Conservation (phyloP, 1,284 basidiomycete species). For the Apiotrichum mycotoxinovorans region DNA sequence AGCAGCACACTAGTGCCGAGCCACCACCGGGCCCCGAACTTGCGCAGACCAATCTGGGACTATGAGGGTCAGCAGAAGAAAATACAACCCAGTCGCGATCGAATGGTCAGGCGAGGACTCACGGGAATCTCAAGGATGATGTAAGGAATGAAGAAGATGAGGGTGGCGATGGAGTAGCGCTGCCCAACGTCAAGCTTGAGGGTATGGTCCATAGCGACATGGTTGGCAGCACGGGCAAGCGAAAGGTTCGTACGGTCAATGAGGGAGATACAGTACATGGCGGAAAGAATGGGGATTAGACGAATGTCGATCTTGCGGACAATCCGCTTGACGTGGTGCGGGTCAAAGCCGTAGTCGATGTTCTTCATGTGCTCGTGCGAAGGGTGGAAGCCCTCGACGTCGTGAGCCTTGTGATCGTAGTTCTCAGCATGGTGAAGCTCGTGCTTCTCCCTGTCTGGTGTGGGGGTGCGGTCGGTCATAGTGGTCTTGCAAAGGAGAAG, state of each 20-base stretch:
- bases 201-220: constrained; percentile 24
- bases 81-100: neutral
- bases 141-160: constrained; percentile 49
- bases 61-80: neutral
- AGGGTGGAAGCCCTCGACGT: neutral
- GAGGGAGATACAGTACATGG: constrained; percentile 19
- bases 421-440: neutral
- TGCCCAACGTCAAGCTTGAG: constrained; percentile 39
- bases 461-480: neutral
- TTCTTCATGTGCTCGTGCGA: neutral
- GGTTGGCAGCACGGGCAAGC: constrained; percentile 30
- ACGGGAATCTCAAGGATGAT: constrained; percentile 45
- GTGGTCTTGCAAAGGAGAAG: neutral
- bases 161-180: constrained; percentile 43
- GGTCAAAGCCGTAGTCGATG: constrained; percentile 18
- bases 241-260: constrained; percentile 41
- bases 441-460: constrained; percentile 1
- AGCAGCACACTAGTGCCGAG: constrained; percentile 30
- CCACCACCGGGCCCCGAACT: constrained; percentile 18
- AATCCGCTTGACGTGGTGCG: neutral
- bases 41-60: constrained; percentile 17
- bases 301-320: constrained; percentile 16
- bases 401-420: neutral
- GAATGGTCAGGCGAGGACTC: neutral
- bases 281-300: constrained; percentile 19